A percentile compares a stretch with the other conserved stretches of the same genome.
Conservation (phyloP, 305 asterid genomes). For the Fraxinus baroniana region DNA sequence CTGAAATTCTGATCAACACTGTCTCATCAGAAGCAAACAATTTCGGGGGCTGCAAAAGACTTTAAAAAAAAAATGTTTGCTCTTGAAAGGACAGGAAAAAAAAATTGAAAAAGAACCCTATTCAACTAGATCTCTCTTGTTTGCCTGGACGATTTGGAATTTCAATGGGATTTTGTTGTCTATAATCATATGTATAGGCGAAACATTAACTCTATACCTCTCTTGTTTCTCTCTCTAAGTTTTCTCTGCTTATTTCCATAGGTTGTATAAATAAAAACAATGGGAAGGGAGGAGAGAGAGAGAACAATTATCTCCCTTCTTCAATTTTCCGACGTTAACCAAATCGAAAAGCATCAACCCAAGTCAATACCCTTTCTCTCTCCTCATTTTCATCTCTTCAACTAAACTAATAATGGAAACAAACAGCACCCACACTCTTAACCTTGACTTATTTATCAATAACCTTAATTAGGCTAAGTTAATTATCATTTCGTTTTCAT, state of each 20-base stretch:
- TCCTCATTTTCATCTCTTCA: not conserved
- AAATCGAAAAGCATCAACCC: conserved; percentile 33
- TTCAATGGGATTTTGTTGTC: not conserved
- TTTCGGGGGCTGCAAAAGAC: not conserved
- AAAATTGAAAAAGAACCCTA: not conserved
- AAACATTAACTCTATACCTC: not conserved
- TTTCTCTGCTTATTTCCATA: not conserved
- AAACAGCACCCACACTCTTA: conserved; percentile 16
- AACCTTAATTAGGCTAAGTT: conserved; percentile 18
- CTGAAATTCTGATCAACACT: not conserved
- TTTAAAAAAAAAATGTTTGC: not conserved
- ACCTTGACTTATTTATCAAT: conserved; percentile 12
- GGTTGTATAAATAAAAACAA: not conserved
- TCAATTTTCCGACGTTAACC: conserved; percentile 43
- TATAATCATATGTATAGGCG: not conserved
- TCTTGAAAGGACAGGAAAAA: not conserved
- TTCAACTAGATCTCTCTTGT: not conserved
- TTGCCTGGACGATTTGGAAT: not conserved
- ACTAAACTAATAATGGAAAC: conserved; percentile 17
- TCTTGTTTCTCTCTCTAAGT: not conserved
- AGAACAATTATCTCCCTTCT: conserved; percentile 26
- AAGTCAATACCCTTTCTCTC: conserved; percentile 1
- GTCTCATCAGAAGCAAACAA: not conserved
- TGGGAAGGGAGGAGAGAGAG: too few species aligned
- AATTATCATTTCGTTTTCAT: conserved; percentile 22